These are phyloP conservation scores for Aspergillus pseudonomiae DNA, from an alignment of 2,329 filamentous ascomycete species.

Conservation along the genomic window DNA sequence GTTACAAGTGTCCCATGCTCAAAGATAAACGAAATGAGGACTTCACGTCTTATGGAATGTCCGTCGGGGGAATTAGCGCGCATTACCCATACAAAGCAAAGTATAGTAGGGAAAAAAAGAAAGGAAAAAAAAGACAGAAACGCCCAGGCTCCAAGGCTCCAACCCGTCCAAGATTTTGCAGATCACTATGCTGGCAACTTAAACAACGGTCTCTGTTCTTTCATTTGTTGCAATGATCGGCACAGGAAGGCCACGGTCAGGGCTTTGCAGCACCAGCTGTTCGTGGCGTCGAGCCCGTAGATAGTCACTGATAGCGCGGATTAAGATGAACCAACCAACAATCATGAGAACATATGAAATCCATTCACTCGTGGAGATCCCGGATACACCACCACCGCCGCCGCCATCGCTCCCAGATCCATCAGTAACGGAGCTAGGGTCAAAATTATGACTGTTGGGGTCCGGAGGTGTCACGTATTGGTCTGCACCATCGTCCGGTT, in stretches of 20 bases:
- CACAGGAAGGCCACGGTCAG: slow-evolving; percentile 80
- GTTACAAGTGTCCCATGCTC: slow-evolving; percentile 8
- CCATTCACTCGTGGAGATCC: slow-evolving; percentile 79
- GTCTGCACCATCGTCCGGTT: slow-evolving; percentile 40
- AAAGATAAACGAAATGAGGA: slow-evolving; percentile 8
- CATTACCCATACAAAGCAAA: slow-evolving; percentile 1
- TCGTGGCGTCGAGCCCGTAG: slow-evolving; percentile 86
- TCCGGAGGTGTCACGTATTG: slow-evolving; percentile 69
- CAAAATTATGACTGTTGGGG: slow-evolving; percentile 87
- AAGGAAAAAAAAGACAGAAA: slow-evolving; percentile 5
- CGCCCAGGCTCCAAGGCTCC: slow-evolving; percentile 21
- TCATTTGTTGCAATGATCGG: slow-evolving; percentile 88
- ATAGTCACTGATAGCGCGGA: slow-evolving; percentile 90
- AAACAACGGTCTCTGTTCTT: slow-evolving; percentile 75
- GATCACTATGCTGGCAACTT: slow-evolving; percentile 27
- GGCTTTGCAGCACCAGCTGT: slow-evolving; percentile 88
- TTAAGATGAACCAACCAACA: slow-evolving; percentile 96
- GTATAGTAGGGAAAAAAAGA: neutral
- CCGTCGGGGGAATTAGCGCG: slow-evolving; percentile 1
- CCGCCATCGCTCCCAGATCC: slow-evolving; percentile 34
- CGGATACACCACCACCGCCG: slow-evolving; percentile 52
- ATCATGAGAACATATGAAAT: slow-evolving; percentile 93
- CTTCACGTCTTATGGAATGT: neutral
- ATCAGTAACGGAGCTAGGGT: slow-evolving; percentile 67
- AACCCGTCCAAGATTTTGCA: slow-evolving; percentile 8